These are phyloP conservation scores for Aspergillus versicolor DNA, from an alignment of 2,329 filamentous ascomycete genomes.

Conservation along the genomic window DNA sequence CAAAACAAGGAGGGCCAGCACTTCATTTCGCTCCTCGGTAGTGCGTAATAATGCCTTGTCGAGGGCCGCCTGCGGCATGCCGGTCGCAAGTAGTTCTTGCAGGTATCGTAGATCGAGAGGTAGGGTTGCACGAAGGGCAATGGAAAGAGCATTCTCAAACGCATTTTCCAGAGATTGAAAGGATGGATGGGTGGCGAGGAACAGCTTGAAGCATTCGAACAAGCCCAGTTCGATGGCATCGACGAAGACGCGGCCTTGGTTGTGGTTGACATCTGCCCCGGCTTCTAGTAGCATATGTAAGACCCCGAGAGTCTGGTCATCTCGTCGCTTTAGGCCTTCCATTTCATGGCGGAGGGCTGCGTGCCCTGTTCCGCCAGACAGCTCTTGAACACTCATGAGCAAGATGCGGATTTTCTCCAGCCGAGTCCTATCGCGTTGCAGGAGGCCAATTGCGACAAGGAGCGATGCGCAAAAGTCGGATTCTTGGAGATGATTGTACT, in stretches of 20 bases:
- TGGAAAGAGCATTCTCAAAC: constrained; percentile 7
- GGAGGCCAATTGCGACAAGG: constrained; percentile 3
- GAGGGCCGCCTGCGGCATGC: not conserved
- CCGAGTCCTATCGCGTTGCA: not conserved
- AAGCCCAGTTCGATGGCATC: constrained; percentile 6
- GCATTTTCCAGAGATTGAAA: constrained; percentile 2
- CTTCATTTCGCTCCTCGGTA: not conserved
- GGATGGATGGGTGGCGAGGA: not conserved
- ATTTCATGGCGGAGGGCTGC: constrained; percentile 8
- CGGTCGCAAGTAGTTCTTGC: not conserved
- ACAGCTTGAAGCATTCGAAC: constrained; percentile 9
- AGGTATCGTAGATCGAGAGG: constrained; percentile 3
- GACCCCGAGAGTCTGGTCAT: constrained; percentile 2
- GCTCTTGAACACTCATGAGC: not conserved
- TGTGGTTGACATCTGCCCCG: constrained; percentile 5
- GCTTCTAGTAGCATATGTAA: constrained; percentile 7
- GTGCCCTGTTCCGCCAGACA: constrained; percentile 1
- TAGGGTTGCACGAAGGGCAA: not conserved
- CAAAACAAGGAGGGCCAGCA: not conserved
- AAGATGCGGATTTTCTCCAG: constrained; percentile 11
- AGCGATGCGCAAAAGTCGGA: constrained; percentile 8
- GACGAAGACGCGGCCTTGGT: constrained; percentile 2
- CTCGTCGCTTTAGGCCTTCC: constrained; percentile 5
- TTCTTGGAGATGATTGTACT: constrained; percentile 6
- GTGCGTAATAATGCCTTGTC: constrained; percentile 6